These are phyloP conservation scores for Cudoniella acicularis DNA, from an alignment of 495 filamentous ascomycete species.

Conservation along the genomic window DNA sequence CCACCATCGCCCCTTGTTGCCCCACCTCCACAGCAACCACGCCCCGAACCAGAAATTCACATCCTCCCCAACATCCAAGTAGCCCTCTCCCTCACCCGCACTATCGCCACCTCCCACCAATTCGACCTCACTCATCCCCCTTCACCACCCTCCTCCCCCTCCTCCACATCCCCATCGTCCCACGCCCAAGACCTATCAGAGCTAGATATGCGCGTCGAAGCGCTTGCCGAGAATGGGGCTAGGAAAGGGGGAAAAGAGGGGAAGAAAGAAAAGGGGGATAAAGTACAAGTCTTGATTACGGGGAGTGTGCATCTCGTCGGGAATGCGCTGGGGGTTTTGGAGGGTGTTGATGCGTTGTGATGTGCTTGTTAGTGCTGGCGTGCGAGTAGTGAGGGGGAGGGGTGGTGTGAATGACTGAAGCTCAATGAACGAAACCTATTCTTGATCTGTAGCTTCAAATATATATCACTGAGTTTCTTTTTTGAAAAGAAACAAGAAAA, in stretches of 20 bases:
- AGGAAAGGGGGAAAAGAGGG: constrained; percentile 60
- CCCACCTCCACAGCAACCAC: no score
- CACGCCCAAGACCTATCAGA: constrained; percentile 51
- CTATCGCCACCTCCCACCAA: no score
- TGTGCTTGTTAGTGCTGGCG: not conserved
- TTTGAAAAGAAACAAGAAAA: no score
- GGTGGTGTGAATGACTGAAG: not conserved
- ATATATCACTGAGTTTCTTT: not conserved
- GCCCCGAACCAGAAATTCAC: no score
- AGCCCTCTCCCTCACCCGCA: no score
- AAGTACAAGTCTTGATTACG: constrained; percentile 54
- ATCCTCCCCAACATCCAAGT: no score
- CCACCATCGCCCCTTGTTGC: no score
- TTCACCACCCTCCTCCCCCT: no score
- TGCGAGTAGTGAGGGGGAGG: not conserved
- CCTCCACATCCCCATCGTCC: no score
- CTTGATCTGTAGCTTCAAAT: no score
- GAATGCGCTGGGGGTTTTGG: constrained; percentile 71
- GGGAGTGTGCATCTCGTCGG: constrained; percentile 90
- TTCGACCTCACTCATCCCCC: no score
- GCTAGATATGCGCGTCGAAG: constrained; percentile 54
- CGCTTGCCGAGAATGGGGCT: constrained; percentile 85
- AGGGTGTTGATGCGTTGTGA: constrained; percentile 29
- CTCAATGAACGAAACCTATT: not conserved
- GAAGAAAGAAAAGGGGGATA: constrained; percentile 26